Evolutionary conservation across 805 yeast genomes (phyloP), one percentile per base, ranked within the genome.

Genomic region (Ogataea methanolica): DNA sequence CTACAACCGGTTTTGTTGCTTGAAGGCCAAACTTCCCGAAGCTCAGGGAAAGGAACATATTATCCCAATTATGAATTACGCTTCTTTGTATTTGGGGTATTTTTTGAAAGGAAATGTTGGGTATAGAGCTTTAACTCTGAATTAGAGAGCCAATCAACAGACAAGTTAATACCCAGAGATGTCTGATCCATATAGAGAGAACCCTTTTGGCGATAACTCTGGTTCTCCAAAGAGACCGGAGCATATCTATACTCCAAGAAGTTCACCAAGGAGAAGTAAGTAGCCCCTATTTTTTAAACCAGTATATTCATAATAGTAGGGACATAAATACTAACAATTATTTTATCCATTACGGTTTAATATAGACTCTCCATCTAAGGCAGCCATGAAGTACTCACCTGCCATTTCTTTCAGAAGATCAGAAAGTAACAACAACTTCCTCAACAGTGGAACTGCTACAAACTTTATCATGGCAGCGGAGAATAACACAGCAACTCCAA

Each of bases 401-500:
- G 70, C 71, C 16, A 70, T 70, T 17, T 67, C 73, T 5, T 67
- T 71, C 48, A 60, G 64, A 21, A 68, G 70, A 55, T 57, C 63
- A 50, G 58, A 48, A 41, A 43, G 50, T 19, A 44, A 47, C 42
- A 50, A 46, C 44, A 50, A 58, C 36, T 52, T 62, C 56, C 44
- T 61, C 17, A 51, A 46, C 55, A 71, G 63, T 59, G 68, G 61
- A 51, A 69, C 54, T 62, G 79, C 61, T 58, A 67, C 58, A 61
- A 74, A 64, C 35, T 68, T 68, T 47, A 55, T 68, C 15, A 47
- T 54, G 49, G 69, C 68, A 7, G 69, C 71, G 2, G 66, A 62
- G 39, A 55, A 63, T 9, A 44, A 56, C 15, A 63, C 70, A 12
- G 62, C 68, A 12, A 81, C 88, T 7, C 79, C 85, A 9, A 73